Evolutionary conservation across 768 basidiomycete genomes (phyloP).

Genomic region (Boletus insuetus): DNA sequence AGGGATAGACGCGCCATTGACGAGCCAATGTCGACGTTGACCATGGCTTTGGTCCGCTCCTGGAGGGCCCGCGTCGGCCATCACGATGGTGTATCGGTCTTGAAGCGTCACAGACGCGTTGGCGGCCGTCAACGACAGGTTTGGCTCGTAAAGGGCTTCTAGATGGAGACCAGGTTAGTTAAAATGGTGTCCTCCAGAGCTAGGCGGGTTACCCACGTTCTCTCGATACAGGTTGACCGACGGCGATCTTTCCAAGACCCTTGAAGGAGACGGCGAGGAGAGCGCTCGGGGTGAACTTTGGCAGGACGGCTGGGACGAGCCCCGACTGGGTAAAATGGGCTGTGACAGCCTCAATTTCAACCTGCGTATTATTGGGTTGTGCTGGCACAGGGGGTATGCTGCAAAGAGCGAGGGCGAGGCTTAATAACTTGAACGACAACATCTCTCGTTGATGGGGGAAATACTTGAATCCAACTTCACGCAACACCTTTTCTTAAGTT

Average conservation of each 20-base stretch:
- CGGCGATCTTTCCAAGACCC: slow-evolving; percentile 47
- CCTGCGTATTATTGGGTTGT: slow-evolving; percentile 40
- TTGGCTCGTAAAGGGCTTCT: slow-evolving; percentile 60
- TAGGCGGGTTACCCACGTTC: slow-evolving; percentile 44
- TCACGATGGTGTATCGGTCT: slow-evolving; percentile 62
- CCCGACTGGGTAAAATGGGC: slow-evolving; percentile 64
- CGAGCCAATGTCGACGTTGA: slow-evolving; percentile 79
- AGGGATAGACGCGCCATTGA: slow-evolving; percentile 56
- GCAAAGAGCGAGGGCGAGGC: slow-evolving; percentile 37
- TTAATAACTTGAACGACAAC: slow-evolving; percentile 9
- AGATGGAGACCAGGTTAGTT: slow-evolving; percentile 1
- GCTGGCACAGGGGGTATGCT: slow-evolving; percentile 38
- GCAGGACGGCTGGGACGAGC: slow-evolving; percentile 61
- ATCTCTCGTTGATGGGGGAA: slow-evolving; percentile 9
- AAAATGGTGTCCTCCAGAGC: neutral
- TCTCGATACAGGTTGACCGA: slow-evolving; percentile 58
- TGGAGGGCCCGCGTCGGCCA: slow-evolving; percentile 73
- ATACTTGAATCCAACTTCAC: neutral
- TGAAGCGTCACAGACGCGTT: slow-evolving; percentile 45
- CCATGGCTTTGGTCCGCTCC: slow-evolving; percentile 56
- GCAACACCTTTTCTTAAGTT: neutral
- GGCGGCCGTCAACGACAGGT: slow-evolving; percentile 48
- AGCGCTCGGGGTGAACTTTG: slow-evolving; percentile 61
- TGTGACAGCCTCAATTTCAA: slow-evolving; percentile 57
- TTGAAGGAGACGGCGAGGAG: slow-evolving; percentile 49